Evolutionary conservation across 2,329 filamentous ascomycete genomes (phyloP), one percentile per base, ranked within the genome.

Genomic region (Chrysosphaeria jannelii): DNA sequence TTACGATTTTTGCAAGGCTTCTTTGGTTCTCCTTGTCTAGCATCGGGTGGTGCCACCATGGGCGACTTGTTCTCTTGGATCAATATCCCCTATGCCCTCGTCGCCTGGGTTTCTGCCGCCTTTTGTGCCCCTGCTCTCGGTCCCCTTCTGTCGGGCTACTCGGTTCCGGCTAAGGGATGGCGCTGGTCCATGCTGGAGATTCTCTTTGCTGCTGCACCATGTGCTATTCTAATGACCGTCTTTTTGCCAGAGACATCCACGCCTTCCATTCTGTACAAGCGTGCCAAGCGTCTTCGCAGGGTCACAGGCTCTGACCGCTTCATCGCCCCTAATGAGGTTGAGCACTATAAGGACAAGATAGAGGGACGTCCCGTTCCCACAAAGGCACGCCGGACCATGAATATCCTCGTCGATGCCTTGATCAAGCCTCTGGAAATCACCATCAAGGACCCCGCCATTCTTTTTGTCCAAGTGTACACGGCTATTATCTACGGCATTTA

Each of bases 11-110:
- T 74, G 24, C 56, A 57, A 12, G 62, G 63, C 19, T 42, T 55
- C 6, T 66, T 66, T 33, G 64, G 60, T 4, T 57, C 58, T 0
- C 59, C 59, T 0, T 57, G 61, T 2, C 40, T 69, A 28, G 63
- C 60, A 6, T 66, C 66, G 31, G 52, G 56, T 2, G 59, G 59
- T 3, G 63, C 60, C 32, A 51, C 62, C 13, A 57, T 68, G 31
- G 62, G 61, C 19, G 63, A 69, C 35, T 55, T 67, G 41, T 67
- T 64, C 34, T 35, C 45, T 6, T 50, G 53, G 3, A 39, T 44
- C 0, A 42, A 63, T 30, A 47, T 49, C 6, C 53, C 89, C 19
- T 91, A 74, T 63, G 61, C 55, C 30, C 63, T 90, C 23, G 76
- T 74, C 0, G 76, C 76, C 0, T 58, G 89, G 41, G 88, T 89